Conservation (phyloP, 345 rosid genomes). For the Nephelium lappaceum region DNA sequence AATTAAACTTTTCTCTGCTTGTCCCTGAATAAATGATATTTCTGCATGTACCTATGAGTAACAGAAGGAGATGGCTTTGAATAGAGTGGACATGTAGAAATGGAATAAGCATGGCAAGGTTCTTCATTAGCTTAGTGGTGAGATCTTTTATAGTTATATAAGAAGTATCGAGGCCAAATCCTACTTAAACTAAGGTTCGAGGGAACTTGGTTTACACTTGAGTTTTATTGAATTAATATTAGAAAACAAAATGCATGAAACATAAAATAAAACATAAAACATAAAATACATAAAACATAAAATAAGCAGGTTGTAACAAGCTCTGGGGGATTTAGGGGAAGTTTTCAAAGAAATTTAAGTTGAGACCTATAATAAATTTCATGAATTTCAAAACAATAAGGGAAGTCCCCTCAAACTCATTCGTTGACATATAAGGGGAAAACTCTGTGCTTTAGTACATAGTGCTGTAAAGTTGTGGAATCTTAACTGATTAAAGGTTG, state of each 20-base stretch:
- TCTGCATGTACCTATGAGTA: not conserved
- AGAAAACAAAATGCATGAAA: not conserved
- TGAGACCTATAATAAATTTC: not conserved
- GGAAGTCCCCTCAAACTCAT: not conserved
- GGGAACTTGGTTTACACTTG: not conserved
- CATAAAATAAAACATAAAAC: not conserved
- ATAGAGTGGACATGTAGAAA: not conserved
- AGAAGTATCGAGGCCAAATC: not conserved
- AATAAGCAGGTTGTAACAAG: not conserved
- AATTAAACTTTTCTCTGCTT: conserved; percentile 9
- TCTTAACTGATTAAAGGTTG: conserved; percentile 4
- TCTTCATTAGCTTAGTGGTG: conserved; percentile 2
- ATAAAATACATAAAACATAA: not conserved
- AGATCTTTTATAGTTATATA: not conserved
- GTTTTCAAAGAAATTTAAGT: not conserved
- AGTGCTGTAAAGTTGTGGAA: not conserved
- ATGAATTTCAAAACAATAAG: not conserved
- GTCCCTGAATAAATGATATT: not conserved
- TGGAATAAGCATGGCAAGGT: not conserved
- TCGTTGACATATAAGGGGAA: not conserved
- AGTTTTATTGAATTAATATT: not conserved
- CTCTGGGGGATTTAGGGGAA: not conserved
- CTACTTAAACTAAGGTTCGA: not conserved
- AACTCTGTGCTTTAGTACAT: conserved; percentile 1
- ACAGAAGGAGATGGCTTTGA: not conserved